Evolutionary conservation across 2,329 filamentous ascomycete genomes (phyloP), one percentile per base, ranked within the genome.

Genomic region (Botrytis medusae): DNA sequence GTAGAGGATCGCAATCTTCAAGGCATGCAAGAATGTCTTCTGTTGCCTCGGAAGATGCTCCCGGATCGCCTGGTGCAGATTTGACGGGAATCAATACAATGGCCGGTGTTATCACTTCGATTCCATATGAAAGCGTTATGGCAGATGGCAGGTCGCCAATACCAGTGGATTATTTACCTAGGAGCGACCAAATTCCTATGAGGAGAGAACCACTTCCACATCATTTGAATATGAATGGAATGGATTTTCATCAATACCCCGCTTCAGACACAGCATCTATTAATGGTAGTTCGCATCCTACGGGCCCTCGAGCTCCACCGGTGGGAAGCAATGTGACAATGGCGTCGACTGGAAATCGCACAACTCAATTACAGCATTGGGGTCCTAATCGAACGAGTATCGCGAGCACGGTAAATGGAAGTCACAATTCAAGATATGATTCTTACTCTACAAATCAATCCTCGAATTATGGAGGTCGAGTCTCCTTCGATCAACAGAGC

Each of bases 201-300:
- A 88, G 90, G 77, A 90, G 90, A 81, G 92, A 96, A 72, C 92
- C 92, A 73, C 86, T 93, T 74, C 93, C 94, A 44, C 93, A 96
- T 82, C 93, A 97, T 79, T 84, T 97, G 71, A 95, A 94, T 82
- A 95, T 94, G 83, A 87, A 86, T 77, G 89, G 89, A 67, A 85
- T 85, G 78, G 95, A 98, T 82, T 97, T 91, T 81, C 94, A 97
- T 84, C 95, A 97, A 80, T 97, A 98, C 82, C 94, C 94, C 60
- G 88, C 88, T 70, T 90, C 92, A 81, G 90, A 92, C 77, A 84
- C 88, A 44, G 83, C 87, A 68, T 81, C 84, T 57, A 83, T 85
- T 74, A 86, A 84, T 77, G 81, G 85, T 67, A 85, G 85, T 73
- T 85, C 87, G 57, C 89, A 91, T 79, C 85, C 87, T 61, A 87